phyloP scores from a whole-genome alignment of 2,329 filamentous ascomycete species.

The Plectosphaerella sp. region DNA sequence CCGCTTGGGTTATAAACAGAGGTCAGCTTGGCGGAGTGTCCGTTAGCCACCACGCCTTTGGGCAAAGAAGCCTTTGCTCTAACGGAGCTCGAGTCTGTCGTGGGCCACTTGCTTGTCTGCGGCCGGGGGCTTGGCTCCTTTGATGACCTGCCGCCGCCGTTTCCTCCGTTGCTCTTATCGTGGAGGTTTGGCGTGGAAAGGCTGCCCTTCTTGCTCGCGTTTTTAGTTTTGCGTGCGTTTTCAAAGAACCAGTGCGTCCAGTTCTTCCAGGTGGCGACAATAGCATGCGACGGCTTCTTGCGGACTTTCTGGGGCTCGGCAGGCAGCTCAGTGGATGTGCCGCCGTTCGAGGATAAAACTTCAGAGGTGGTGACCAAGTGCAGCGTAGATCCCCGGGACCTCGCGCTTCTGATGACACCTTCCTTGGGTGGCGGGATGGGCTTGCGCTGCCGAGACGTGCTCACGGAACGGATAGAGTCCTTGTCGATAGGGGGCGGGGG shows the following conservation, averaged over 20 bases:
- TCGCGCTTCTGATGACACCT: conserved; percentile 59
- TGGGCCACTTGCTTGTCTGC: conserved; percentile 54
- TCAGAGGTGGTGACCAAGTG: conserved; percentile 72
- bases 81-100: conserved; percentile 27
- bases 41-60: conserved; percentile 47
- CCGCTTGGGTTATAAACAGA: background rate
- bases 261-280: conserved; percentile 58
- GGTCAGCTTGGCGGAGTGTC: conserved; percentile 30
- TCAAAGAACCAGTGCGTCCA: conserved; percentile 62
- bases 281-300: conserved; percentile 54
- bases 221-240: conserved; percentile 47
- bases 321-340: conserved; percentile 17
- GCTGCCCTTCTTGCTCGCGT: conserved; percentile 45
- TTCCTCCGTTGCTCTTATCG: conserved; percentile 39
- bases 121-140: conserved; percentile 55
- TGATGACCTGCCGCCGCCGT: conserved; percentile 32
- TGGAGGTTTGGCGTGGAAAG: conserved; percentile 57
- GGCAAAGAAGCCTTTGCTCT: conserved; percentile 41
- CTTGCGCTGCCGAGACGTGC: conserved; percentile 71
- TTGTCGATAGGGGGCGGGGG: conserved; percentile 75
- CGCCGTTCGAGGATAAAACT: conserved; percentile 31
- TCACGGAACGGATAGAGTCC: conserved; percentile 68
- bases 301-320: conserved; percentile 39
- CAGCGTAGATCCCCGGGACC: conserved; percentile 77
- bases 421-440: conserved; percentile 86